Evolutionary conservation across 352 stramenopile species (phyloP).

Genomic region (Phytophthora syringae): DNA sequence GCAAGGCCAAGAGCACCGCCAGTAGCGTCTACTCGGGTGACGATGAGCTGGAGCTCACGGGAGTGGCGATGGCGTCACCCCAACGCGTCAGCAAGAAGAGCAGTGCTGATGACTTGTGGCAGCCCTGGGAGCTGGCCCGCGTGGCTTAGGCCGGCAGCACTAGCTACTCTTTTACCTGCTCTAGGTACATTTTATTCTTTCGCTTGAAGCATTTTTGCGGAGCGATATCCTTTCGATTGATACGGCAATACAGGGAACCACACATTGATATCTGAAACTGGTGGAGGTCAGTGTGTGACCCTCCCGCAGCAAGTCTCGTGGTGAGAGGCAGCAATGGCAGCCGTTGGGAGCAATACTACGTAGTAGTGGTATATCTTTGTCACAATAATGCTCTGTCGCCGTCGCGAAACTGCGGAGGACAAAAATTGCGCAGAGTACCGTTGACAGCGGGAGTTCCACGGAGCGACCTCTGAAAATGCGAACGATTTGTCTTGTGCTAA

Average conservation of each 20-base stretch:
- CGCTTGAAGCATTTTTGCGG: not conserved
- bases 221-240: constrained; percentile 7
- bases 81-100: constrained; percentile 37
- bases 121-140: constrained; percentile 77
- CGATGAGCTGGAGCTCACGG: constrained; percentile 77
- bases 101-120: constrained; percentile 67
- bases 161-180: constrained; percentile 12
- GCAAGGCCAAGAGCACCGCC: constrained; percentile 33
- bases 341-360: too few species aligned
- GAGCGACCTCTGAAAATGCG: too few species aligned
- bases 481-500: too few species aligned
- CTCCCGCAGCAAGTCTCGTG: too few species aligned
- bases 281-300: too few species aligned
- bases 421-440: too few species aligned
- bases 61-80: constrained; percentile 51
- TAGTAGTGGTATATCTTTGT: too few species aligned
- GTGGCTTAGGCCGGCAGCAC: constrained; percentile 39
- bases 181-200: constrained; percentile 36
- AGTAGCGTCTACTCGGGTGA: constrained; percentile 54
- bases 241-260: constrained; percentile 13
- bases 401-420: too few species aligned
- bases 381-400: too few species aligned
- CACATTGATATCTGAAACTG: too few species aligned
- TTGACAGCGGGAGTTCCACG: too few species aligned
- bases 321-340: too few species aligned